Base-by-base conservation (phyloP, 2,329 filamentous ascomycete genomes). In the Didymella lethalis region DNA sequence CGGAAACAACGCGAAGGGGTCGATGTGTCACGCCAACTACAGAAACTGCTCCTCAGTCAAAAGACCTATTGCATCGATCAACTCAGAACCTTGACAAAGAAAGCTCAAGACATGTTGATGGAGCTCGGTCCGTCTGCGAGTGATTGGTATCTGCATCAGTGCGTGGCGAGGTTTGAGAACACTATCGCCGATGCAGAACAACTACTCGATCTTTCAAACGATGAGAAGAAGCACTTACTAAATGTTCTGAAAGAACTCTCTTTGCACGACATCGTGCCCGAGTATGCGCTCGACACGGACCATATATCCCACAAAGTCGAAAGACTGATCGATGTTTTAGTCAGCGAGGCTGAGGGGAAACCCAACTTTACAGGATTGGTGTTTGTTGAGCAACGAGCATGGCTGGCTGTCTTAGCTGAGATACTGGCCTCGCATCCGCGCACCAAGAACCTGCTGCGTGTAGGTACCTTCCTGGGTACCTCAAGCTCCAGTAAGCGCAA, bases 391-490 rank as follows among this genome's bases (percentile, higher is more conserved):
- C 79, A 83, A 61, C 64, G 80, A 41, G 78, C 76, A 5, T 78
- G 75, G 57, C 80, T 82, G 10, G 70, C 76, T 36, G 75, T 75
- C n/a, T 67, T 83, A 11, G 73, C 77, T 12, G 69, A 79, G 36
- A 65, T 80, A 2, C 59, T 81, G 0, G 66, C 68, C 10, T 50
- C 60, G 5, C 72, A 79, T 43, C 71, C 74, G 12, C 62, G 67
- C 18, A 69, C 73, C 2, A 62, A 47, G 57, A 64, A 76, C 26
- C 62, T 70, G 11, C 79, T 81, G 64, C 75, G 65, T 12, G 66
- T 80, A 14, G 81, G 76, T 32, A 81, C 82, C 3, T 87, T 87
- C 54, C 79, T 88, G 10, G 86, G 86, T 7, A 80, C 78, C 77
- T 85, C 41, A 70, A 48, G 72, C 25, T 77, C 72, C 31, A 68